These are phyloP conservation scores for Lactifluus rugatus DNA, from an alignment of 768 basidiomycete genomes.

Conservation along the genomic window DNA sequence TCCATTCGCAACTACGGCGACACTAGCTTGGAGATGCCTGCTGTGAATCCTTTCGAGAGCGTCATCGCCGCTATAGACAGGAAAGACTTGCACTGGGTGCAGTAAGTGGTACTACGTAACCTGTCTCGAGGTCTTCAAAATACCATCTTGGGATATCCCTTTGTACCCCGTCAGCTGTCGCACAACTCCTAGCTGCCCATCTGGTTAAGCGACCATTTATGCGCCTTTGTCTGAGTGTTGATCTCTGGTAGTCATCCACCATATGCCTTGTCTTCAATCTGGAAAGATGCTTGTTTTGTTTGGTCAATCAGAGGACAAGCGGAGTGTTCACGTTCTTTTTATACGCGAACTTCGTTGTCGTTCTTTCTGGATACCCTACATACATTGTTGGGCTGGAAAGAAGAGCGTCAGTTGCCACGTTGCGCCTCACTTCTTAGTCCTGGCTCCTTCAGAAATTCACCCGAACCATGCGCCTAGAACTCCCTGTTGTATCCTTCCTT, in stretches of 20 bases:
- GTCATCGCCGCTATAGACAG: not conserved
- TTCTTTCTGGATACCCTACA: not conserved
- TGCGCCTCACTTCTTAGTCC: constrained; percentile 4
- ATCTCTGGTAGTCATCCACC: not conserved
- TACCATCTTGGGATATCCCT: constrained; percentile 15
- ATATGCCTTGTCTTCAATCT: constrained; percentile 13
- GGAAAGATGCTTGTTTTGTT: constrained; percentile 11
- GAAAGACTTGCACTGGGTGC: not conserved
- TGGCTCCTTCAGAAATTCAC: not conserved
- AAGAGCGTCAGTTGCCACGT: not conserved
- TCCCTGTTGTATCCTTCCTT: constrained; percentile 17
- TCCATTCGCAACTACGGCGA: not conserved
- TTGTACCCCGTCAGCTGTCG: not conserved
- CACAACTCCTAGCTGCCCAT: not conserved
- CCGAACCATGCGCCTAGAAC: constrained; percentile 14
- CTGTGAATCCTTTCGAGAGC: not conserved
- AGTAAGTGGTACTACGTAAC: not conserved
- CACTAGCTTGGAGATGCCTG: not conserved
- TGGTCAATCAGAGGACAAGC: not conserved
- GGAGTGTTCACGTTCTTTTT: not conserved
- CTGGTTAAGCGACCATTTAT: not conserved
- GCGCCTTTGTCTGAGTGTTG: not conserved
- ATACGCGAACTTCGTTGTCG: not conserved
- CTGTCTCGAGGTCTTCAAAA: not conserved
- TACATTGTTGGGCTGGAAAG: not conserved